Base-by-base conservation (phyloP, 352 stramenopile species). In the Nannochloropsis limnetica region DNA sequence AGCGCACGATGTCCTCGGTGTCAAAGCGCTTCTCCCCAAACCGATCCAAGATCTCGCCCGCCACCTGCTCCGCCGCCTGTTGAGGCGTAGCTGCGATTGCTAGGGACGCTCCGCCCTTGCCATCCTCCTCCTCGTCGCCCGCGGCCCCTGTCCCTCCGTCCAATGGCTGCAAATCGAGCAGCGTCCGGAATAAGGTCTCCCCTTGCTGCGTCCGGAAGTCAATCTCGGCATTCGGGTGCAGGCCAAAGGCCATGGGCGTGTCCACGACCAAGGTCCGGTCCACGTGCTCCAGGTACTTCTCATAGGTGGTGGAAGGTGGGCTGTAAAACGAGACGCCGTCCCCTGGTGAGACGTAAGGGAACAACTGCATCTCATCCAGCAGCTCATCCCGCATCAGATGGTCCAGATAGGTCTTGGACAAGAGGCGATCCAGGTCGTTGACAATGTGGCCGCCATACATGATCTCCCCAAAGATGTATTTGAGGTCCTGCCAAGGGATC, bases 171-270 rank as follows among this genome's bases (percentile, higher is more conserved):
- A 99, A 86, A 83, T 98, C 95, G 87, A 98, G 94, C 54, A 99
- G 83, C 32, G 93, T 98, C 14, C 91, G 92, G 88, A 98, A 98
- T 74, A 98, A 87, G 31, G 88, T 93, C 84, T 98, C 95, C 44
- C 93, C 97, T 85, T 98, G 94, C 44, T 94, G 96, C 5, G 95
- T 98, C 9, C 95, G 91, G 87, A 98, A 99, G 84, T 98, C 95
- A 82, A 98, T 99, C 85, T 98, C 96, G 23, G 95, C 95, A 85
- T 99, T 99, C 61, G 96, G 95, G 83, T 98, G 95, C 27, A 98
- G 87, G 3, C 96, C 95, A 87, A 99, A 99, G 67, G 94, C 94
- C 37, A 99, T 90, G 11, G 96, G 95, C 17, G 96, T 98, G 86
- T 99, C 96, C 9, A 90, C 93, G 85, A 93, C 94, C 86, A 99